phyloP scores from a whole-genome alignment of 805 yeast species.

The Wickerhamomyces bisporus region DNA sequence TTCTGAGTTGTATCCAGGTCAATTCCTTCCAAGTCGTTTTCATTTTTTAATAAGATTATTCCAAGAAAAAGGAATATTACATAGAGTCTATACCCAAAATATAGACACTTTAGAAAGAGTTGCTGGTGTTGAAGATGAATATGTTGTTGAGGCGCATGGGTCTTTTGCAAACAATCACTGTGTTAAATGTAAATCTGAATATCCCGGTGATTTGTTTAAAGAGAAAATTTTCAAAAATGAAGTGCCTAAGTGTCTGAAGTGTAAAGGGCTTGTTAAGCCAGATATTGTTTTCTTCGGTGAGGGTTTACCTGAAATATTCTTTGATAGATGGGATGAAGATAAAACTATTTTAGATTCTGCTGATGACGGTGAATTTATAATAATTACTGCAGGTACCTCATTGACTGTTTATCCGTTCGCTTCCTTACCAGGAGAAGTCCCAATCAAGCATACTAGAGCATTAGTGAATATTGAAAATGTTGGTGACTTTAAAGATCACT shows the following conservation, averaged over 20 bases:
- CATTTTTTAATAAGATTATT: conserved; percentile 68
- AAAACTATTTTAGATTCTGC: conserved; percentile 14
- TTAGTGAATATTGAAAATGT: conserved; percentile 72
- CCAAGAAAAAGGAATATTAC: conserved; percentile 55
- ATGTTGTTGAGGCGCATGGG: conserved; percentile 89
- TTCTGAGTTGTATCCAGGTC: conserved; percentile 82
- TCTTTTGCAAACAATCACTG: conserved; percentile 85
- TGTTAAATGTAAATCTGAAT: conserved; percentile 60
- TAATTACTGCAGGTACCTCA: conserved; percentile 90
- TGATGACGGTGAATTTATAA: conserved; percentile 49
- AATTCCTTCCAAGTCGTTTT: conserved; percentile 75
- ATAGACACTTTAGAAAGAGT: conserved; percentile 87
- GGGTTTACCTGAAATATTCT: conserved; percentile 66
- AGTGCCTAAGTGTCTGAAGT: conserved; percentile 48
- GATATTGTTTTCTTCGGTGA: conserved; percentile 96
- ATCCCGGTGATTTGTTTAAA: conserved; percentile 43
- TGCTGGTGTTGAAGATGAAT: conserved; percentile 66
- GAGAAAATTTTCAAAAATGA: conserved; percentile 29
- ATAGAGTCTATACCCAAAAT: conserved; percentile 84
- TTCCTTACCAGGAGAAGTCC: conserved; percentile 64
- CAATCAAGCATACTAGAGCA: conserved; percentile 44
- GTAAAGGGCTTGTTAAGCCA: conserved; percentile 81
- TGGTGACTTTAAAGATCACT: conserved; percentile 57
- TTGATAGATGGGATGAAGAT: conserved; percentile 61
- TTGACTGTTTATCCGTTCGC: conserved; percentile 91